Conservation (phyloP, 2,329 filamentous ascomycete genomes). For the Coniochaeta prunicola region DNA sequence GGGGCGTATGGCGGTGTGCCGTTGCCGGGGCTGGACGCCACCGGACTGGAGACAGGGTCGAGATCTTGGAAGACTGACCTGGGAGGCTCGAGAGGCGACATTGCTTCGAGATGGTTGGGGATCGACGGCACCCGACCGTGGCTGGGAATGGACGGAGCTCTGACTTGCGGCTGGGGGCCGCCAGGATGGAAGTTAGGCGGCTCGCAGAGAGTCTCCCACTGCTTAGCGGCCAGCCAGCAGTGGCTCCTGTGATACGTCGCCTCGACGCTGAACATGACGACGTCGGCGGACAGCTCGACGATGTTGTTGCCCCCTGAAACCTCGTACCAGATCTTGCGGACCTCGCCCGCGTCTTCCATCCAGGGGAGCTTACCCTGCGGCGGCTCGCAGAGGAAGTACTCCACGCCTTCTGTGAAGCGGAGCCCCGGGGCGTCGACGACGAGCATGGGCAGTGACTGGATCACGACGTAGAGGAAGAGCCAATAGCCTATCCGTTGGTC, state of each 20-base stretch:
- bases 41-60: slow-evolving; percentile 11
- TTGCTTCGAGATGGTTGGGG: neutral
- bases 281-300: slow-evolving; percentile 52
- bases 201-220: slow-evolving; percentile 30
- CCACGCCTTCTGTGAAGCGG: slow-evolving; percentile 61
- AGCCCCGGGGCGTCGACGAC: slow-evolving; percentile 69
- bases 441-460: slow-evolving; percentile 71
- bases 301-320: slow-evolving; percentile 54
- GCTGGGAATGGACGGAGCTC: neutral
- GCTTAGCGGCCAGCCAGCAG: slow-evolving; percentile 46
- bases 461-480: slow-evolving; percentile 72
- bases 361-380: slow-evolving; percentile 68
- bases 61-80: slow-evolving; percentile 20
- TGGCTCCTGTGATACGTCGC: slow-evolving; percentile 52
- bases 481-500: slow-evolving; percentile 71
- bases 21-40: neutral
- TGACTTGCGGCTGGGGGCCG: slow-evolving; percentile 11
- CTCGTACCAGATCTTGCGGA: slow-evolving; percentile 67
- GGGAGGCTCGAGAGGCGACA: slow-evolving; percentile 19
- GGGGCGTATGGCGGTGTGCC: slow-evolving; percentile 1
- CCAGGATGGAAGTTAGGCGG: slow-evolving; percentile 8
- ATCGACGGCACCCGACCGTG: slow-evolving; percentile 3
- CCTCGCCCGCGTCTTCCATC: slow-evolving; percentile 57
- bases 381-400: slow-evolving; percentile 76
- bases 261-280: slow-evolving; percentile 54